A percentile compares a stretch with the other conserved stretches of the same genome.
Conservation (phyloP, 768 basidiomycete species). For the Pulveroboletus frians region DNA sequence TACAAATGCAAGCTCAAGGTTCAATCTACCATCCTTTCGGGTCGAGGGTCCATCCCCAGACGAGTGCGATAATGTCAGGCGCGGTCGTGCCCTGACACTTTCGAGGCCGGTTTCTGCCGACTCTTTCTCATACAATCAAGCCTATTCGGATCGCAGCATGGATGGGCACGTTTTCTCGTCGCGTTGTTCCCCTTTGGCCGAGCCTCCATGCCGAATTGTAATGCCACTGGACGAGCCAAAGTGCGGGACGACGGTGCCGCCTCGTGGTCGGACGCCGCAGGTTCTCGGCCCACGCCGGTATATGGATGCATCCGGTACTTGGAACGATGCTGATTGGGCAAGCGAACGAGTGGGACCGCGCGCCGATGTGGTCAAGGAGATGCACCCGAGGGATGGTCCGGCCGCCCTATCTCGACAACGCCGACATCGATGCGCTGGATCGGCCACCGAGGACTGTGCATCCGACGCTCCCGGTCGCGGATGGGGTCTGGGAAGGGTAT, state of each 20-base stretch:
- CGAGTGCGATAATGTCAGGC: neutral
- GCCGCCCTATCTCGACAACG: slow-evolving; percentile 4
- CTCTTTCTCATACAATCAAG: neutral
- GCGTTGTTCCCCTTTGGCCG: neutral
- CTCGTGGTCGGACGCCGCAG: neutral
- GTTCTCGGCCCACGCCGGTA: neutral
- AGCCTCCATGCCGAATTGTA: neutral
- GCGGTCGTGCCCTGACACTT: neutral
- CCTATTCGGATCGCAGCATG: neutral
- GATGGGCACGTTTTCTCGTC: slow-evolving; percentile 1
- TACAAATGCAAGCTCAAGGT: slow-evolving; percentile 11
- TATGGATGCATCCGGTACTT: neutral
- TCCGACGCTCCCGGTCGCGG: neutral
- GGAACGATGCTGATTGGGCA: neutral
- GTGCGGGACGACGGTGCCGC: neutral
- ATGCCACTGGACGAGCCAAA: neutral
- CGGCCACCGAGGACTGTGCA: neutral
- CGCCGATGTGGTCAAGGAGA: neutral
- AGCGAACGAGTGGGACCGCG: neutral
- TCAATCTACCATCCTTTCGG: slow-evolving; percentile 16
- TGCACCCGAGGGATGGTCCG: slow-evolving; percentile 13
- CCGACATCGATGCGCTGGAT: neutral
- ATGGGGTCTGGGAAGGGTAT: slow-evolving; percentile 4
- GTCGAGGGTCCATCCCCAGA: slow-evolving; percentile 15
- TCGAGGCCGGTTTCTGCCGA: slow-evolving; percentile 3